These are phyloP conservation scores for Thielaviopsis euricoi DNA, from an alignment of 2,329 filamentous ascomycete genomes.

Conservation along the genomic window DNA sequence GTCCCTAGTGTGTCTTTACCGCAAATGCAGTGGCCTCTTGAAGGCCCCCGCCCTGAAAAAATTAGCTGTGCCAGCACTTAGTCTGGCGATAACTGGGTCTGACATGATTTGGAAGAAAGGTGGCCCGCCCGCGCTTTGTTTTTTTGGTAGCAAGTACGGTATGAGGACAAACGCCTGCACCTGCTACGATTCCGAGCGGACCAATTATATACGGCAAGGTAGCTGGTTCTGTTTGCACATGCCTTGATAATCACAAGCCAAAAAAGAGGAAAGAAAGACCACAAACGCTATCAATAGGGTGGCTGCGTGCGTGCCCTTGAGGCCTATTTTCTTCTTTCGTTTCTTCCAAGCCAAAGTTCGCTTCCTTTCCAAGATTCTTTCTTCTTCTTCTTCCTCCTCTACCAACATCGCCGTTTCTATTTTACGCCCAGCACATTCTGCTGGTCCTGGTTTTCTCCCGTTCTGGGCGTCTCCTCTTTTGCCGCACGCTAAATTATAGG, in stretches of 20 bases:
- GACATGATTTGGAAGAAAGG: neutral
- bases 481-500: neutral
- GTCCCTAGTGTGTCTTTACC: neutral
- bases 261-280: neutral
- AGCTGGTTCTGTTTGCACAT: neutral
- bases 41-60: neutral
- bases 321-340: neutral
- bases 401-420: neutral
- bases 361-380: neutral
- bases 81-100: neutral
- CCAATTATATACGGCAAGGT: too few species aligned
- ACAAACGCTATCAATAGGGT: neutral
- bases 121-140: too few species aligned
- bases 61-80: neutral
- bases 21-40: neutral
- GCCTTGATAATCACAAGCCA: neutral
- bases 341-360: neutral
- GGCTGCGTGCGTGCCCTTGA: too few species aligned
- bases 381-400: neutral
- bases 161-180: too few species aligned
- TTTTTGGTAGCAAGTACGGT: too few species aligned
- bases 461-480: neutral
- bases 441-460: neutral
- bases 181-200: neutral
- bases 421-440: neutral